Percentiles rank a stretch among this genome's conserved stretches.
Evolutionary conservation across 108 stramenopile species (phyloP).

Genomic region (Cyclotella choctawhatcheeana): DNA sequence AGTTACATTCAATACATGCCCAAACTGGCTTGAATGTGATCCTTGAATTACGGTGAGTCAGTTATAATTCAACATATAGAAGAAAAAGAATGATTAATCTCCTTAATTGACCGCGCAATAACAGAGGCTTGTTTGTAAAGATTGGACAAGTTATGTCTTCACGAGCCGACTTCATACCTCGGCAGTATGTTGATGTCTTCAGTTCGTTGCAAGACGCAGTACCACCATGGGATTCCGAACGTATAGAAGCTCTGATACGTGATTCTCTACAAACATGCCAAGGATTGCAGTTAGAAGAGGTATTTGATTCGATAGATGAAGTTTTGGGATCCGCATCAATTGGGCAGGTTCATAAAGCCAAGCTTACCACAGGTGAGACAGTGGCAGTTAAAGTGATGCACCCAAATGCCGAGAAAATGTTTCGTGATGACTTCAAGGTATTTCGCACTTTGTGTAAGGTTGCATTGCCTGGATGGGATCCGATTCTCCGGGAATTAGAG

Average conservation of each 20-base stretch:
- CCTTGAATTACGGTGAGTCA: conserved; percentile 58
- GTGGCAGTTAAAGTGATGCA: conserved; percentile 83
- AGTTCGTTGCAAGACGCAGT: conserved; percentile 62
- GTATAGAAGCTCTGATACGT: conserved; percentile 44
- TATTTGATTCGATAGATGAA: conserved; percentile 67
- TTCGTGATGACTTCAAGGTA: conserved; percentile 72
- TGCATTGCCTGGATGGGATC: conserved; percentile 74
- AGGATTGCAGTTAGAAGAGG: conserved; percentile 56
- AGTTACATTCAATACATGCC: conserved; percentile 60
- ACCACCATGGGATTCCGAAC: conserved; percentile 62
- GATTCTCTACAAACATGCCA: conserved; percentile 38
- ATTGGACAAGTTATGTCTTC: conserved; percentile 61
- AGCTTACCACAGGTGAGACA: conserved; percentile 39
- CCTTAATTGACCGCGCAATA: too few relatives aligned
- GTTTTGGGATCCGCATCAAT: conserved; percentile 75
- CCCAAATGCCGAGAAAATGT: conserved; percentile 62
- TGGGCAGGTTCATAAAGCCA: conserved; percentile 72
- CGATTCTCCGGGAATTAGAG: conserved; percentile 67
- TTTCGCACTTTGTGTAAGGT: conserved; percentile 71
- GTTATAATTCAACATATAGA: too few relatives aligned
- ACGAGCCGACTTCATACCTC: conserved; percentile 75
- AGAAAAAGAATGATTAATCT: too few relatives aligned
- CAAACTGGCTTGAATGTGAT: conserved; percentile 51
- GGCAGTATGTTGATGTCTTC: conserved; percentile 67
- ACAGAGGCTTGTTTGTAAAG: conserved; percentile 64